Percentiles rank a stretch among this genome's conserved stretches.
phyloP scores from a whole-genome alignment of 352 stramenopile species.

The Pythium scleroteichum region DNA sequence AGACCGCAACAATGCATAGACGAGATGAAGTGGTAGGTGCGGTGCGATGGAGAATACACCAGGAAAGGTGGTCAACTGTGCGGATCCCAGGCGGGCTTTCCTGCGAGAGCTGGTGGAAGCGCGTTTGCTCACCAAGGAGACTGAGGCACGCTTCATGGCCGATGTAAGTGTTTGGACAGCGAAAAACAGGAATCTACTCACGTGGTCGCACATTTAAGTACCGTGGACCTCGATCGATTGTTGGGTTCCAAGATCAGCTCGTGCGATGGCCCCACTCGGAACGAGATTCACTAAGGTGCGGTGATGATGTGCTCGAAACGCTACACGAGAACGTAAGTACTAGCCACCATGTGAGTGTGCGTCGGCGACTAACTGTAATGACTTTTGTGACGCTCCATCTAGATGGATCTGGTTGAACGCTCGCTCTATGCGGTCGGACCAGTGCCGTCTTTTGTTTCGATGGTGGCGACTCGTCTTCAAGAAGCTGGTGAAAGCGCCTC shows the following conservation, averaged over 20 bases:
- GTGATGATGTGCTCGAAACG: slow-evolving; percentile 2
- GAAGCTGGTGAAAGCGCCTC: too few relatives aligned
- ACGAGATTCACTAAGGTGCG: background rate
- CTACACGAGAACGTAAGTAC: slow-evolving; percentile 13
- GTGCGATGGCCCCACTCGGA: slow-evolving; percentile 10
- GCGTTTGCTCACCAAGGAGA: background rate
- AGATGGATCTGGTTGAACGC: too few relatives aligned
- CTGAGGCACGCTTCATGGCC: slow-evolving; percentile 13
- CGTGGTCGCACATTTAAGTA: too few relatives aligned
- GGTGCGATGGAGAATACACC: too few relatives aligned
- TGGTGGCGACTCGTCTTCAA: too few relatives aligned
- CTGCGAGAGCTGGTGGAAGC: background rate
- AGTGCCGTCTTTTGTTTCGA: too few relatives aligned
- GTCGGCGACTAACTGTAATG: too few relatives aligned
- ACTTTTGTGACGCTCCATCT: too few relatives aligned
- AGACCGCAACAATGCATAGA: background rate
- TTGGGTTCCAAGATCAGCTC: slow-evolving; percentile 21
- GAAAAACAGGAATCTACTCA: too few relatives aligned
- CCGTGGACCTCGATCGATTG: slow-evolving; percentile 5
- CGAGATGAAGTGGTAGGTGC: slow-evolving; percentile 23
- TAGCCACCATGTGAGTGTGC: background rate
- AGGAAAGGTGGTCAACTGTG: too few relatives aligned
- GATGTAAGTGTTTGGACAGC: slow-evolving; percentile 9
- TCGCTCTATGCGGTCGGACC: too few relatives aligned
- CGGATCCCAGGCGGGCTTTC: slow-evolving; percentile 7